Percentiles rank a stretch among this genome's conserved stretches.
These are phyloP conservation scores for Neltuma alba DNA, from an alignment of 306 rosid species.

Conservation along the genomic window DNA sequence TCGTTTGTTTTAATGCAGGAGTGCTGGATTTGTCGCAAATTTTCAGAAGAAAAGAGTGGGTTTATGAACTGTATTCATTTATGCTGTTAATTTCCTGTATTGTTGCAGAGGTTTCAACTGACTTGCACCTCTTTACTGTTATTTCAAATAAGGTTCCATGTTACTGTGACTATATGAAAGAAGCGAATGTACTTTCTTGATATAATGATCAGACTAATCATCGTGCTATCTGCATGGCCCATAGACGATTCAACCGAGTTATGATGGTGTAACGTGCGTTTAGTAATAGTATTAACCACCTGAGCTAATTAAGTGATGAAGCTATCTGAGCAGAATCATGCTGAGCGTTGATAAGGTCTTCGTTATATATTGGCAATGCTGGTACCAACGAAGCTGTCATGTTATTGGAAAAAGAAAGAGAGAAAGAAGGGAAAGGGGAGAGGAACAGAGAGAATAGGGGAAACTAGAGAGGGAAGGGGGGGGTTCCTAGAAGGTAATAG, in stretches of 20 bases:
- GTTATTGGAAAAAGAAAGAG: no score
- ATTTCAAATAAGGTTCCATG: constrained; percentile 39
- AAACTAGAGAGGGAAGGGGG: no score
- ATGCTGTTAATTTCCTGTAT: constrained; percentile 1
- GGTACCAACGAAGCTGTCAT: no score
- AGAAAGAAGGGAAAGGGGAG: no score
- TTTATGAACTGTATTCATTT: constrained; percentile 7
- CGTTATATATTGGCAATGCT: neutral
- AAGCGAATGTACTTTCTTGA: neutral
- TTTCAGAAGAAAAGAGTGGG: constrained; percentile 17
- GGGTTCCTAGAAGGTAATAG: no score
- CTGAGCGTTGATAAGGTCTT: neutral
- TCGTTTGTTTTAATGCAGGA: constrained; percentile 29
- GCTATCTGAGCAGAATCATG: neutral
- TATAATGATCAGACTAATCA: constrained; percentile 5
- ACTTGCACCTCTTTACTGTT: constrained; percentile 16
- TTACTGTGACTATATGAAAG: neutral
- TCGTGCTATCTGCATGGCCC: neutral
- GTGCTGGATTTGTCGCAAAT: constrained; percentile 23
- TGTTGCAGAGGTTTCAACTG: constrained; percentile 28
- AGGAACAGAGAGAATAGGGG: no score
- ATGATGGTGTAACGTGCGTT: neutral
- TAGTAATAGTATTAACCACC: no score
- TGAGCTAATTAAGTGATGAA: neutral
- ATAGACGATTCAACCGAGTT: neutral